Evolutionary conservation across 2,329 filamentous ascomycete genomes (phyloP), one percentile per base, ranked within the genome.

Genomic region (Aspergillus quadrilineatus): DNA sequence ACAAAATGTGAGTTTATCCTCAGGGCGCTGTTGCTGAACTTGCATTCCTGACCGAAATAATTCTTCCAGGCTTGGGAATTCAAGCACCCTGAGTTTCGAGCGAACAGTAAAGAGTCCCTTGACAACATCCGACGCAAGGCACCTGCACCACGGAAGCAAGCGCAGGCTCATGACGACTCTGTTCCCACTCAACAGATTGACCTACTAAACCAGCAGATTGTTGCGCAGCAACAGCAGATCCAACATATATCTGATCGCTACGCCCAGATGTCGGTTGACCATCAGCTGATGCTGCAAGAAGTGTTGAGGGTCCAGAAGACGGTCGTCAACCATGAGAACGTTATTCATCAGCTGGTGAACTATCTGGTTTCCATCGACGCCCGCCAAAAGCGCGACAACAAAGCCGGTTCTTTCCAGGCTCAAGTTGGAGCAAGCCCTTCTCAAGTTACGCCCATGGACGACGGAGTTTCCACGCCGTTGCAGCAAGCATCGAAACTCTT

Each of bases 81-180:
- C 73, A 96, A 94, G 72, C 94, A 99, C 69, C 93, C 93, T 10
- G 92, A 96, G 67, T 99, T 99, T 78, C 89, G 92, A 66, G 88
- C 89, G 63, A 93, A 97, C 75, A 95, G 93, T 76, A 97, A 97
- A 74, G 92, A 97, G 70, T 94, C 92, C 45, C 81, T 99, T 47
- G 94, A 99, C 69, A 97, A 97, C 65, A 99, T 99, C 68, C 86
- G 92, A 67, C 84, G 94, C 65, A 99, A 99, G 77, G 93, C 94
- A 2, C 94, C 94, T 0, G 92, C 93, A 1, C 90, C 93, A 3
- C 82, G 93, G 63, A 97, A 97, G 71, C 75, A 82, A 32, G 75
- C 81, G 3, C 83, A 84, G 63, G 77, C 78, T 15, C 88, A 87
- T 55, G 92, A 96, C 51, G 82, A 89, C 45, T 87, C 89, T 55